Evolutionary conservation across 2,329 filamentous ascomycete genomes (phyloP).

Genomic region (Phyllachora maydis): DNA sequence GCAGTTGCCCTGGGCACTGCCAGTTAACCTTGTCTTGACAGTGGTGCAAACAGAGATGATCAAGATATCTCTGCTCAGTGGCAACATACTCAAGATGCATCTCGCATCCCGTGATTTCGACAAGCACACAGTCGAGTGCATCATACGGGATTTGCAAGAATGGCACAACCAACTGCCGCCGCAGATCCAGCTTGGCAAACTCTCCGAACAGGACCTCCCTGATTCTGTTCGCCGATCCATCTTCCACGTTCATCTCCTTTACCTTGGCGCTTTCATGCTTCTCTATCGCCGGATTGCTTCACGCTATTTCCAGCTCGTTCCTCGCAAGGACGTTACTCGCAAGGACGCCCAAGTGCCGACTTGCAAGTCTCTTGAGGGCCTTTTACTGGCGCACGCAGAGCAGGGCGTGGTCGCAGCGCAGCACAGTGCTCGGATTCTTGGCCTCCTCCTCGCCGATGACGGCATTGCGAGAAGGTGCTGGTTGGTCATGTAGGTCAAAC

Average conservation of each 20-base stretch:
- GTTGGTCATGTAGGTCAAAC: slow-evolving; percentile 11
- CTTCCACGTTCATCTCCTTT: slow-evolving; percentile 12
- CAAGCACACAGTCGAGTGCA: slow-evolving; percentile 7
- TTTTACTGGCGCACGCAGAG: slow-evolving; percentile 4
- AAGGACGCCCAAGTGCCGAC: not conserved
- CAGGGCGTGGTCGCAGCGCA: slow-evolving; percentile 9
- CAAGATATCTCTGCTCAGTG: slow-evolving; percentile 10
- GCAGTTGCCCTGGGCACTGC: not conserved
- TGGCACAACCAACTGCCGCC: slow-evolving; percentile 10
- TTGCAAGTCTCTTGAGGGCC: slow-evolving; percentile 1
- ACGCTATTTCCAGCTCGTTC: slow-evolving; percentile 6
- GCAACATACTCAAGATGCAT: slow-evolving; percentile 10
- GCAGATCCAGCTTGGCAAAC: slow-evolving; percentile 6
- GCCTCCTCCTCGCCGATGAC: slow-evolving; percentile 6
- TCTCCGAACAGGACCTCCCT: slow-evolving; percentile 4
- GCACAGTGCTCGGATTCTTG: slow-evolving; percentile 8
- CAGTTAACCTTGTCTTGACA: slow-evolving; percentile 1
- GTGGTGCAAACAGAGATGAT: slow-evolving; percentile 10
- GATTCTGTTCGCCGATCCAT: slow-evolving; percentile 6
- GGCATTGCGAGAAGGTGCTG: slow-evolving; percentile 9
- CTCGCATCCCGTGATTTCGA: slow-evolving; percentile 10
- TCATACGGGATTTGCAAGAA: slow-evolving; percentile 8
- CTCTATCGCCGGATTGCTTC: slow-evolving; percentile 11
- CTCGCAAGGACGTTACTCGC: not conserved
- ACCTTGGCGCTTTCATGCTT: slow-evolving; percentile 11